phyloP scores from a whole-genome alignment of 306 rosid species.

The Carpinus fangiana region DNA sequence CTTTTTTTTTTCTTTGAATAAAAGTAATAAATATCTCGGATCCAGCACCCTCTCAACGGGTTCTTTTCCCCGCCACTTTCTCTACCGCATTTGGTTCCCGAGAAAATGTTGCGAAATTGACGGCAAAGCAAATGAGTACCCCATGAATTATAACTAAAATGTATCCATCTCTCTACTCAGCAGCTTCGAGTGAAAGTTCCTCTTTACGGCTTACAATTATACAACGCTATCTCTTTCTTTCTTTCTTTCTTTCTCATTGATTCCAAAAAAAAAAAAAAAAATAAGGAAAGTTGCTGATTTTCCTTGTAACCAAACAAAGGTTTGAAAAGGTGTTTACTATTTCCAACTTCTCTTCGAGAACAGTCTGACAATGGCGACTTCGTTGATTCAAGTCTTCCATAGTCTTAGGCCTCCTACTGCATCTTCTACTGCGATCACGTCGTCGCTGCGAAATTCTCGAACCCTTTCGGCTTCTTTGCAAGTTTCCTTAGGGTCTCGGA shows the following conservation, averaged over 20 bases:
- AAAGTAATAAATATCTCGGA: background rate
- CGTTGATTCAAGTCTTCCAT: constrained; percentile 13
- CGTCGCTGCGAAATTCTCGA: constrained; percentile 1
- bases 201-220: background rate
- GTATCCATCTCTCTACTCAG: background rate
- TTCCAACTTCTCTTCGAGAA: background rate
- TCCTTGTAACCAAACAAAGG: constrained; percentile 6
- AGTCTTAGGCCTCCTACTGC: constrained; percentile 10
- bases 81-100: background rate
- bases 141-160: background rate
- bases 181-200: background rate
- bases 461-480: background rate
- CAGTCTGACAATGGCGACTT: constrained; percentile 16
- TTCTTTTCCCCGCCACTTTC: background rate
- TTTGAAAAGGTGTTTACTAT: background rate
- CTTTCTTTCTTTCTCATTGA: background rate
- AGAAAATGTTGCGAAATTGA: background rate
- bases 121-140: background rate
- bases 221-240: background rate
- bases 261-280: too few relatives aligned
- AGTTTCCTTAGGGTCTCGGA: constrained; percentile 8
- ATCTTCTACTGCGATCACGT: background rate
- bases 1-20: too few relatives aligned
- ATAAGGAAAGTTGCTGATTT: background rate
- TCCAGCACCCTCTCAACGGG: background rate